These are phyloP conservation scores for Tremella fuciformis DNA, from an alignment of 768 basidiomycete species.

Conservation along the genomic window DNA sequence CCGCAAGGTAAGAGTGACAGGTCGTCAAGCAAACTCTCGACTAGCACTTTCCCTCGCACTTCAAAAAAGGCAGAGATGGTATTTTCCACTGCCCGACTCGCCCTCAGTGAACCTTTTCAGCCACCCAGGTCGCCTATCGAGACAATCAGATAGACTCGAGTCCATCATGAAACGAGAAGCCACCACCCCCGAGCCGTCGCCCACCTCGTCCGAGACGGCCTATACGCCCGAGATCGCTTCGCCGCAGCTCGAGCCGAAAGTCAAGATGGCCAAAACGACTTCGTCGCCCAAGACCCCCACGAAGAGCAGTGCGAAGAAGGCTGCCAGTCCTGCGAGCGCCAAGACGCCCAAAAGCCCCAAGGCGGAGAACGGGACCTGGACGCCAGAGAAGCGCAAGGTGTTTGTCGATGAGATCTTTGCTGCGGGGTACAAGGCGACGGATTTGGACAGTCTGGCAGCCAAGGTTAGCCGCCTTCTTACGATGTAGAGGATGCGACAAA, in stretches of 20 bases:
- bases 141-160: no score
- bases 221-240: no score
- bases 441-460: constrained; percentile 21
- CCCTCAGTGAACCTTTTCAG: no score
- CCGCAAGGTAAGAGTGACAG: no score
- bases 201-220: not conserved
- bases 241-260: not conserved
- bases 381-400: constrained; percentile 14
- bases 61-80: no score
- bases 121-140: no score
- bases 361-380: constrained; percentile 24
- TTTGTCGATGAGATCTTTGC: constrained; percentile 33
- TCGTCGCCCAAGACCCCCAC: not conserved
- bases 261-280: not conserved
- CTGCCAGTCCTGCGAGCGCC: not conserved
- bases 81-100: no score
- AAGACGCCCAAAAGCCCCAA: not conserved
- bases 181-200: not conserved
- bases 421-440: constrained; percentile 25
- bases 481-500: not conserved
- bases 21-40: no score
- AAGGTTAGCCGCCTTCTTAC: constrained; percentile 15
- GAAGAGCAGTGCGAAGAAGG: not conserved
- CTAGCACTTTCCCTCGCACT: no score
- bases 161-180: not conserved